These are phyloP conservation scores for Plenodomus tracheiphilus DNA, from an alignment of 2,329 filamentous ascomycete species.

Conservation along the genomic window DNA sequence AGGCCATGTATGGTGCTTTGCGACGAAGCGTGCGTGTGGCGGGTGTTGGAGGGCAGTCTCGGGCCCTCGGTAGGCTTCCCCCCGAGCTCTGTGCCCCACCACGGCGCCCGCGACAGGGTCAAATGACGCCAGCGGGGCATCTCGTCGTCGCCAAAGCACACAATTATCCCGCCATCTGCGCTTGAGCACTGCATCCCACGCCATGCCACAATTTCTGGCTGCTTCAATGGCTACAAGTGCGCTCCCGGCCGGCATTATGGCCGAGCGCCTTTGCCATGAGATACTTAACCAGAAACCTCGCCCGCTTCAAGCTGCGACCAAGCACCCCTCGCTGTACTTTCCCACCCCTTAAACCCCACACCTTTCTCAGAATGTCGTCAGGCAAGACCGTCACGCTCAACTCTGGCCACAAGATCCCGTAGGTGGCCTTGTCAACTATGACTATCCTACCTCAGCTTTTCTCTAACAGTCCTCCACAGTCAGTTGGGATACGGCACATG, in stretches of 20 bases:
- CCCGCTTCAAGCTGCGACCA: constrained; percentile 5
- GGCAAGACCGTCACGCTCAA: constrained; percentile 42
- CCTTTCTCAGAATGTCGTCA: constrained; percentile 32
- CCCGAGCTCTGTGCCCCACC: constrained; percentile 18
- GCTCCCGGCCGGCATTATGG: constrained; percentile 9
- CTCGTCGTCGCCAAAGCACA: constrained; percentile 19
- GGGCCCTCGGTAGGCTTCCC: constrained; percentile 15
- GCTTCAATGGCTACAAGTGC: constrained; percentile 7
- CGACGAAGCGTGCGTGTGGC: no score
- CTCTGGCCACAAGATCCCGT: constrained; percentile 52
- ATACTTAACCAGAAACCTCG: constrained; percentile 15
- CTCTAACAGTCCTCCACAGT: constrained; percentile 48
- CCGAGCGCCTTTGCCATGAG: constrained; percentile 8
- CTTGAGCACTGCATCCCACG: constrained; percentile 3
- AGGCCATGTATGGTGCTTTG: no score
- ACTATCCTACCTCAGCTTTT: not conserved
- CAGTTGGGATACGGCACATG: constrained; percentile 44
- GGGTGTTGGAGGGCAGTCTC: no score
- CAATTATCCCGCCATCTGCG: constrained; percentile 30
- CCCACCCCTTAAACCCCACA: constrained; percentile 1
- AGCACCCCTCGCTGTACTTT: not conserved
- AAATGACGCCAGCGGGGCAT: constrained; percentile 28
- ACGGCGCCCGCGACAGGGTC: not conserved
- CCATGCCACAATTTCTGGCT: constrained; percentile 19
- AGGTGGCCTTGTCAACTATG: constrained; percentile 48